Percentiles rank a stretch among this genome's conserved stretches.
Conservation (phyloP, 2,329 filamentous ascomycete species). For the Gremmenia infestans region DNA sequence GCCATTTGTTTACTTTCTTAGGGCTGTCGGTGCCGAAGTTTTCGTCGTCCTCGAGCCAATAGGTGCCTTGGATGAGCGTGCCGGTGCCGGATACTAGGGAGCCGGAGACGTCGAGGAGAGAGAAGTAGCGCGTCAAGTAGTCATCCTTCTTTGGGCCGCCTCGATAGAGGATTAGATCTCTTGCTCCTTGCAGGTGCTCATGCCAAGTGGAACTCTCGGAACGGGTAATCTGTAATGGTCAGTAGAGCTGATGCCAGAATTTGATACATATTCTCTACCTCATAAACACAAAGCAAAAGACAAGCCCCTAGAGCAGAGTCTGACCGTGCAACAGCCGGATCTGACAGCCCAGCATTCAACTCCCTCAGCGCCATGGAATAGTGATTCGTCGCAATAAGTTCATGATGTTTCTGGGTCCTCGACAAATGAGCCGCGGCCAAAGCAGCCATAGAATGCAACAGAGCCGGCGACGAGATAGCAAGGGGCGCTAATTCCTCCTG, state of each 20-base stretch:
- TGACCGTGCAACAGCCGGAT: constrained; percentile 21
- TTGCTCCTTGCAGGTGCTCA: constrained; percentile 28
- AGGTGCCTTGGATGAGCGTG: constrained; percentile 27
- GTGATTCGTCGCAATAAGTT: constrained; percentile 23
- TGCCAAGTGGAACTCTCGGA: constrained; percentile 27
- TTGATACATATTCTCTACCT: constrained; percentile 15
- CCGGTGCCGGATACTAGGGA: constrained; percentile 25
- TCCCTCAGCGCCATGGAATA: constrained; percentile 27
- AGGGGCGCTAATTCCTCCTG: constrained; percentile 26
- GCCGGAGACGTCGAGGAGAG: constrained; percentile 28
- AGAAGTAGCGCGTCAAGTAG: constrained; percentile 29
- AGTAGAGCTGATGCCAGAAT: background rate
- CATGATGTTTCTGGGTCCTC: constrained; percentile 24
- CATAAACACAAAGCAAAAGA: constrained; percentile 29
- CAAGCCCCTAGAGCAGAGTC: constrained; percentile 29
- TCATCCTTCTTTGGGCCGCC: constrained; percentile 25
- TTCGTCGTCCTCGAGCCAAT: constrained; percentile 25
- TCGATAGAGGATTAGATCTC: constrained; percentile 28
- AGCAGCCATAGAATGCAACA: constrained; percentile 30
- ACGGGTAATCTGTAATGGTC: constrained; percentile 23
- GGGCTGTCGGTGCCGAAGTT: background rate
- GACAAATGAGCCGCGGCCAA: constrained; percentile 28
- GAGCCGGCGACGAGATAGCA: constrained; percentile 23
- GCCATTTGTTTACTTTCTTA: constrained; percentile 15
- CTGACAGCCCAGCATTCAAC: constrained; percentile 22